Conservation (phyloP, 2,329 filamentous ascomycete species). For the Epichloe gansuensis region DNA sequence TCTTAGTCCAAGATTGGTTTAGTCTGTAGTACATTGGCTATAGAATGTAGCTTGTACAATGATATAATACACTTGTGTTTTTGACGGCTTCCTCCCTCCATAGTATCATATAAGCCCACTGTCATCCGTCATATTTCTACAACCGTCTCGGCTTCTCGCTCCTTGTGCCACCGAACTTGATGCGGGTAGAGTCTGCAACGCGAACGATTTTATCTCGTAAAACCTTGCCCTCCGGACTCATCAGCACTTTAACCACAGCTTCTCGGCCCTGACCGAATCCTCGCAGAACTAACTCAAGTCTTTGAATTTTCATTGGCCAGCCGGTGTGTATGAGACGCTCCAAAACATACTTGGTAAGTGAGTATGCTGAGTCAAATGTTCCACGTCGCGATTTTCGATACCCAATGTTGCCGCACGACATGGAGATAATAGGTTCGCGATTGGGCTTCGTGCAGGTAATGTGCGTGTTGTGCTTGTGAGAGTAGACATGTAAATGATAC, state of each 20-base stretch:
- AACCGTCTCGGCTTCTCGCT: constrained; percentile 75
- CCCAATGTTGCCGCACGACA: constrained; percentile 80
- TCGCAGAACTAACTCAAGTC: constrained; percentile 67
- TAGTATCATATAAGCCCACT: not conserved
- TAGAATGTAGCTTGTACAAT: constrained; percentile 22
- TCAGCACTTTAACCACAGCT: constrained; percentile 75
- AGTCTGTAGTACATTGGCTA: constrained; percentile 10
- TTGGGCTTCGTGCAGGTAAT: constrained; percentile 79
- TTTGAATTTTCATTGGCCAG: constrained; percentile 60
- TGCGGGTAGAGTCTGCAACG: constrained; percentile 72
- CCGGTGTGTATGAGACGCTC: constrained; percentile 73
- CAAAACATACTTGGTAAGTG: constrained; percentile 72
- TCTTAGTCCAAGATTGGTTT: not conserved
- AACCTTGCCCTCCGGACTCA: constrained; percentile 71
- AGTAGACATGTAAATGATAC: constrained; percentile 77
- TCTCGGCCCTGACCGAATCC: constrained; percentile 83
- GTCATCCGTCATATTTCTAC: constrained; percentile 15
- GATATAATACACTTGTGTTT: constrained; percentile 20
- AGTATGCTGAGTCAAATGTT: constrained; percentile 84
- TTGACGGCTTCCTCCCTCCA: not conserved
- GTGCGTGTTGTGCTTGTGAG: constrained; percentile 90
- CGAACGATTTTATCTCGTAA: constrained; percentile 63
- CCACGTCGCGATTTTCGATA: constrained; percentile 72
- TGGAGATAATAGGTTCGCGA: constrained; percentile 62
- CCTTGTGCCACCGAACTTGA: constrained; percentile 94